Evolutionary conservation across 441 rosid genomes (phyloP), one percentile per base, ranked within the genome.

Genomic region (Mallotus repandus): DNA sequence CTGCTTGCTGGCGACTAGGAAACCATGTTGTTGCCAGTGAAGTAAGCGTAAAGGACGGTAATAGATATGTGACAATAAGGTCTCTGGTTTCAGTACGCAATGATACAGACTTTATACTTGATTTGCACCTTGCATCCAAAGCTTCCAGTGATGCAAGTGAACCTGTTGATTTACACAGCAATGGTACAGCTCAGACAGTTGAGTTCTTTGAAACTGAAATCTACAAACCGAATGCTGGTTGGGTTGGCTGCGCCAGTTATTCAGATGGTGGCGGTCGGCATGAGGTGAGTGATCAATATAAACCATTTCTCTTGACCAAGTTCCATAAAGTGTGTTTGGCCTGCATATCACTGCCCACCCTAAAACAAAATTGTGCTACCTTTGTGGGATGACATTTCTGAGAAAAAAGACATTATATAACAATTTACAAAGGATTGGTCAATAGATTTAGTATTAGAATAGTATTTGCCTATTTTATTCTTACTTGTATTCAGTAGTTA

Each of bases 1-100:
- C 98, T 84, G 94, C 98, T 76, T 91, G 97, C 85, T 96, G 98
- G 98, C 84, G 93, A 74, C 82, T 96, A 70, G 99, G 98, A 65
- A 89, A 91, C 83, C 94, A 87, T 84, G 95, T 92, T 73, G 89
- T 96, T 81, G 99, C 97, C 66, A 90, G 99, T 87, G 96, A 96
- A 92, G 98, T 94, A 74, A 88, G 82, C 69, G 85, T 94, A 75
- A 84, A 86, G 81, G 96, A 94, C 80, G 97, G 98, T 48, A 86
- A 91, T 74, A 87, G 94, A 89, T 87, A 84, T 79, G 96, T 96
- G 70, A 89, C 86, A 83, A 88, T 96, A 71, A 86, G 98, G 84
- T 91, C 99, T 72, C 88, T 96, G 76, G 97, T 90, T 68, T 88
- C 97, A 11, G 89, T 92, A 74, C 83, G 76, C 72, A 96, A 96